These are phyloP conservation scores for Centella asiatica DNA, from an alignment of 129 eudicot species.

Conservation along the genomic window DNA sequence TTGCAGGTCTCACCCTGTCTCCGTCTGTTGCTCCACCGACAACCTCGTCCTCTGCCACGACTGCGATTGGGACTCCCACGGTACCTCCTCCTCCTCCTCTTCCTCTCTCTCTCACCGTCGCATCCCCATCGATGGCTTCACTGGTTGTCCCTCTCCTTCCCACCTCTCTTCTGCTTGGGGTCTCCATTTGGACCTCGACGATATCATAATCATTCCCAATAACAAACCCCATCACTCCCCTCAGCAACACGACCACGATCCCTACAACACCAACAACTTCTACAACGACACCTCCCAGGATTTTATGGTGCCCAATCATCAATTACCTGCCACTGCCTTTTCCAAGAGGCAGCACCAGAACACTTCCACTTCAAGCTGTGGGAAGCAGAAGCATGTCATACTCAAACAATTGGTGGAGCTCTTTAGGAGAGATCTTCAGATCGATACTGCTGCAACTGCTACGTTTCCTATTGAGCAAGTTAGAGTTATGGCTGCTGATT, in stretches of 20 bases:
- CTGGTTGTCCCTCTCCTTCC: conserved; percentile 51
- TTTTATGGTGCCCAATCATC: conserved; percentile 58
- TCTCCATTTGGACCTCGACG: conserved; percentile 18
- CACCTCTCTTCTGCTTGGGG: conserved; percentile 61
- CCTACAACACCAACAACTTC: too few species aligned
- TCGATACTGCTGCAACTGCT: conserved; percentile 11
- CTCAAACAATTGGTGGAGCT: conserved; percentile 57
- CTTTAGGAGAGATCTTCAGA: conserved; percentile 23
- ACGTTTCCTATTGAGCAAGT: conserved; percentile 14
- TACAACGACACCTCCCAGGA: too few species aligned
- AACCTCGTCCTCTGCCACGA: conserved; percentile 57
- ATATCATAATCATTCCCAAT: not conserved
- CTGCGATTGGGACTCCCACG: conserved; percentile 58
- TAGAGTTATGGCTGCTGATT: conserved; percentile 1
- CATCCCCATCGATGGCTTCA: conserved; percentile 38
- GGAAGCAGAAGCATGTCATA: conserved; percentile 47
- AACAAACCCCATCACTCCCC: not conserved
- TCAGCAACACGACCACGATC: too few species aligned
- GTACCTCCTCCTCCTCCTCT: conserved; percentile 25
- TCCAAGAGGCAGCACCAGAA: conserved; percentile 10
- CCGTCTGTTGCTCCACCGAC: conserved; percentile 51
- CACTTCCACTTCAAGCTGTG: conserved; percentile 23
- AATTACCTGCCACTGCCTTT: not conserved
- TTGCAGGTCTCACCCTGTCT: conserved; percentile 54
- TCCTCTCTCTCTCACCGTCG: conserved; percentile 37